A percentile compares a stretch with the other conserved stretches of the same genome.
These are phyloP conservation scores for Nemania diffusa DNA, from an alignment of 2,329 filamentous ascomycete genomes.

Conservation along the genomic window DNA sequence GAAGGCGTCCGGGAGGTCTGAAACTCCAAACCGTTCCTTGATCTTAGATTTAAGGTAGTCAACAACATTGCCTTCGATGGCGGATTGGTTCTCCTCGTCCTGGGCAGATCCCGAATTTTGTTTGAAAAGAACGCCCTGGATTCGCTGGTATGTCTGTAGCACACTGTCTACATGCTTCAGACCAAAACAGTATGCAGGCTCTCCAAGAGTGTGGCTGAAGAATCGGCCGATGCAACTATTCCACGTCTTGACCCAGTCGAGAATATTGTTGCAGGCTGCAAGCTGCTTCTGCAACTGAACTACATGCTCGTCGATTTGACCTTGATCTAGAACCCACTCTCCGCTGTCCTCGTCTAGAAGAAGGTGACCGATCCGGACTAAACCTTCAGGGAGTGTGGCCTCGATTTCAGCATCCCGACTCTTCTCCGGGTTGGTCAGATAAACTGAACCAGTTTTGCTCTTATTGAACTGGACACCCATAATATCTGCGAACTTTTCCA, in stretches of 20 bases:
- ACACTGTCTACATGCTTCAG: constrained; percentile 57
- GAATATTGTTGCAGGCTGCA: constrained; percentile 58
- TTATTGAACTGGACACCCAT: constrained; percentile 57
- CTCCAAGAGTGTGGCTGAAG: constrained; percentile 59
- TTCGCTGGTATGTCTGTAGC: constrained; percentile 54
- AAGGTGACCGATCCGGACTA: constrained; percentile 67
- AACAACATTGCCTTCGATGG: constrained; percentile 43
- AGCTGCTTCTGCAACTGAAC: constrained; percentile 65
- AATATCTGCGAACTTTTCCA: constrained; percentile 54
- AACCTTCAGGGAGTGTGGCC: constrained; percentile 58
- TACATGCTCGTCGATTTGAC: constrained; percentile 64
- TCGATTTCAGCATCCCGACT: constrained; percentile 38
- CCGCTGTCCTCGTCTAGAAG: constrained; percentile 58
- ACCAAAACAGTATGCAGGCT: constrained; percentile 58
- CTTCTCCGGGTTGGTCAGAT: constrained; percentile 44
- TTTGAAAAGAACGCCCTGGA: constrained; percentile 55
- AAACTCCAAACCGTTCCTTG: constrained; percentile 49
- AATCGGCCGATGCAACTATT: constrained; percentile 60
- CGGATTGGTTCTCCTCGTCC: constrained; percentile 2
- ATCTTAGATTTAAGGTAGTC: constrained; percentile 48
- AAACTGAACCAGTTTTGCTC: constrained; percentile 55
- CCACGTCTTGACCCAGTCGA: constrained; percentile 56
- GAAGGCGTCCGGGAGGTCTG: constrained; percentile 57
- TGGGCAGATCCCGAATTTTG: constrained; percentile 14
- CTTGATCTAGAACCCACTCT: constrained; percentile 64